Evolutionary conservation across 2,329 filamentous ascomycete genomes (phyloP), one percentile per base, ranked within the genome.

Genomic region (Talaromyces albobiverticillius): DNA sequence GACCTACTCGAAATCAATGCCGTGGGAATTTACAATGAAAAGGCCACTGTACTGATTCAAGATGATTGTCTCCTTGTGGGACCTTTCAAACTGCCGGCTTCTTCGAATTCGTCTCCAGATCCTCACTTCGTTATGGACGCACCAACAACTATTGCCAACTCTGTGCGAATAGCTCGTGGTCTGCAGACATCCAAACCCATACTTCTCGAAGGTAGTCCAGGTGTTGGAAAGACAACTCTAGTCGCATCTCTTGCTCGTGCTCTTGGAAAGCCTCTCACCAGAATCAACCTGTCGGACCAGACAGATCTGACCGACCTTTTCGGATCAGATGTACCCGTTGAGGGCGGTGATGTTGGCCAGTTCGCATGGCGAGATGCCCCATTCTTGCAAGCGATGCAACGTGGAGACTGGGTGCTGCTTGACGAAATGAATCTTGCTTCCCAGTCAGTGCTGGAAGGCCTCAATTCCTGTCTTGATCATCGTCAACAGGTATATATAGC

Each of bases 341-440:
- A 97, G 72, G 92, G 91, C n/a, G 90, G 88, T 1, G 85, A 89
- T 64, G 88, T 91, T 7, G 94, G 94, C 1, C 88, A 89, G 56
- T 99, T 99, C 66, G 87, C 89, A 1, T 99, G 94, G 94, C 84
- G 91, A 61, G 93, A 99, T 69, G 94, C 93, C 0, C 92, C 94
- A 1, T 97, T 99, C 67, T 77, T 99, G 18, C 89, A 90, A 67
- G 94, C 94, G 0, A 97, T 99, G 93, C 94, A 97, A 67, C 88
- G 84, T 55, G 94, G 94, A 25, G 89, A 95, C 62, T 99, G 94
- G 94, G 94, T 99, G 10, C 78, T 99, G 25, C 80, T 99, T 0
- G 94, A 99, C 66, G 94, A 99, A 76, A 99, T 99, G 94, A 99
- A 99, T 64, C 76, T 99, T 59, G 94, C 95, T 1, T 97, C 93